Evolutionary conservation across 2,329 filamentous ascomycete species (phyloP), one percentile per base, ranked within the genome.

Genomic region (Rhinocladiella mackenziei): DNA sequence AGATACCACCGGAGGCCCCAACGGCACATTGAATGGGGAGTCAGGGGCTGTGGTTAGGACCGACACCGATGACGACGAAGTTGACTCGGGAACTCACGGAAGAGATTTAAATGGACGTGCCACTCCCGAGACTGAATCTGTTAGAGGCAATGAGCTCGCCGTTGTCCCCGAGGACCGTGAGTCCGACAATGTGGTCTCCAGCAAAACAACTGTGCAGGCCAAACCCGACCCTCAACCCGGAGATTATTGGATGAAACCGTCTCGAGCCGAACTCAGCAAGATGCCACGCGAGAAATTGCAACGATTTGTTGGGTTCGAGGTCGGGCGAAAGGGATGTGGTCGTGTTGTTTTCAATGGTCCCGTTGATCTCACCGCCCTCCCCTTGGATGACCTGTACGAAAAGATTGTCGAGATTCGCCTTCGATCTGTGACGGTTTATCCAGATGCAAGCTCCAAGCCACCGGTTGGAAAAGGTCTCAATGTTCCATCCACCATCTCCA

Each of bases 371-470:
- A 91, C 78, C 48, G 78, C 74, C 38, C 77, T 94, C 45, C 78
- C 89, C 40, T 67, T 95, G 2, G 86, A 95, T 54, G 77, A 86
- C n/a, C 76, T 98, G 17, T 84, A 79, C 38, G 85, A 77, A 35
- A 77, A 75, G 18, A 83, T 96, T 56, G 85, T 97, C 25, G 73
- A 81, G 39, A 78, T 97, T 36, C 76, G 79, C 31, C 76, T 83
- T 37, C 85, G 92, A 25, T 84, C 83, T 6, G 87, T 88, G 17
- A 95, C 91, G 0, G 92, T 97, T 5, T 98, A 98, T 60, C 83
- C 74, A 3, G 77, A 84, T 32, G 73, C 81, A 29, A 75, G 77
- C 4, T 81, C 81, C 61, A 98, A 96, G 67, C 89, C 92, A 11
- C 77, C 84, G 0, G 76, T 83, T 45, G 92, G 94, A 45, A 87